Conservation (phyloP, 768 basidiomycete genomes). For the Pisolithus microcarpus region DNA sequence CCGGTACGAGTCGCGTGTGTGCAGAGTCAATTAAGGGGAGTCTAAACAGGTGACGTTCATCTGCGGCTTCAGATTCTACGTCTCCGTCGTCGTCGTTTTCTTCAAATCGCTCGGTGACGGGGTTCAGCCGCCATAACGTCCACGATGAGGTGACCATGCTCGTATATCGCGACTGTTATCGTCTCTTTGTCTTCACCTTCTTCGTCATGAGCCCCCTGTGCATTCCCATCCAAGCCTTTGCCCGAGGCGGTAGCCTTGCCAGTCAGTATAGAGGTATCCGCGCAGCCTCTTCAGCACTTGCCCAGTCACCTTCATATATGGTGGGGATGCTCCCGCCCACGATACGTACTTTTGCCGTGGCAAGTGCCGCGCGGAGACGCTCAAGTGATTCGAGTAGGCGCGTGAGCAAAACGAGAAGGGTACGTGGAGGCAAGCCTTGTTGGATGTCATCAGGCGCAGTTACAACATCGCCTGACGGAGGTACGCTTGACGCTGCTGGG, state of each 20-base stretch:
- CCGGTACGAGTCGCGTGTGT: slow-evolving; percentile 63
- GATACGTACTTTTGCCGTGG: slow-evolving; percentile 64
- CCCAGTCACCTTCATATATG: no score
- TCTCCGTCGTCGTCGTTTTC: slow-evolving; percentile 26
- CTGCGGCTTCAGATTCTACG: slow-evolving; percentile 16
- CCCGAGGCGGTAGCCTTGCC: slow-evolving; percentile 21
- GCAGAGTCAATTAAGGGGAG: slow-evolving; percentile 91
- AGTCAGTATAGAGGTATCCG: slow-evolving; percentile 28
- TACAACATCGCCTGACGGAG: slow-evolving; percentile 36
- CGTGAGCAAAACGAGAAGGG: no score
- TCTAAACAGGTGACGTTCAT: slow-evolving; percentile 77
- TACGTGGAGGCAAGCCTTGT: no score
- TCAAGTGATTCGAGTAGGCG: slow-evolving; percentile 51
- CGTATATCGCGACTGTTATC: slow-evolving; percentile 30
- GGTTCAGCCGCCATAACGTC: slow-evolving; percentile 9
- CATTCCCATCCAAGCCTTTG: no score
- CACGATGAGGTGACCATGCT: slow-evolving; percentile 13
- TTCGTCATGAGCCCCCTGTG: no score
- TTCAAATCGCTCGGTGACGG: slow-evolving; percentile 25
- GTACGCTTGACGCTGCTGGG: not conserved
- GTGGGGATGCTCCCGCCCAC: slow-evolving; percentile 53
- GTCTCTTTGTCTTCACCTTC: slow-evolving; percentile 34
- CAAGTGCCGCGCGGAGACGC: slow-evolving; percentile 44
- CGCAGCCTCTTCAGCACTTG: no score
- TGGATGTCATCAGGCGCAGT: not conserved